Percentiles rank a stretch among this genome's conserved stretches.
Evolutionary conservation across 805 yeast genomes (phyloP).

Genomic region (Sugiyamaella qingdaonensis): DNA sequence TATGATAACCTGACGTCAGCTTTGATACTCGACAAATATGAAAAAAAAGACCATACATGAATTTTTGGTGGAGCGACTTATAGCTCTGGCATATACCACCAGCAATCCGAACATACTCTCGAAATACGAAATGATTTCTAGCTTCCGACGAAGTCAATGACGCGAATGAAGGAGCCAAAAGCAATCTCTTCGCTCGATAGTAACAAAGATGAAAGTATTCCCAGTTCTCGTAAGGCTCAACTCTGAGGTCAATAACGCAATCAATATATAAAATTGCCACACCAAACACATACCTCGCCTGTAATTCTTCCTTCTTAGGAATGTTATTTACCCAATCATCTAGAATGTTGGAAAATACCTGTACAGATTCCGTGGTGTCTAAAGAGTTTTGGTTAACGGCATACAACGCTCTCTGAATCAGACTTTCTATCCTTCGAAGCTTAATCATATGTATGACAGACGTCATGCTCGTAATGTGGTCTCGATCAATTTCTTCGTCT

Average conservation of each 20-base stretch:
- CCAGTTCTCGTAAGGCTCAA: conserved; percentile 6
- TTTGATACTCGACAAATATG: neutral
- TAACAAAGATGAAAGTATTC: conserved; percentile 11
- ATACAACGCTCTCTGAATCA: conserved; percentile 11
- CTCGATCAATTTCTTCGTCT: neutral
- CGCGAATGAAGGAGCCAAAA: conserved; percentile 12
- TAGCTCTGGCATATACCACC: conserved; percentile 14
- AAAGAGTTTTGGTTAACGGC: neutral
- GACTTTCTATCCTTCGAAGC: conserved; percentile 15
- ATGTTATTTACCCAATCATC: conserved; percentile 10
- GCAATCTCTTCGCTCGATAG: conserved; percentile 14
- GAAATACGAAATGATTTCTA: conserved; percentile 3
- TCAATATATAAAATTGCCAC: neutral
- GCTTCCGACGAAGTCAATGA: conserved; percentile 3
- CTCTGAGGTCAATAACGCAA: neutral
- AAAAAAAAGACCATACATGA: neutral
- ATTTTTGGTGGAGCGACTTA: conserved; percentile 6
- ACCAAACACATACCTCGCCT: neutral
- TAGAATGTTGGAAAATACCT: conserved; percentile 4
- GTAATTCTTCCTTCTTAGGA: conserved; percentile 5
- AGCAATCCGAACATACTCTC: conserved; percentile 7
- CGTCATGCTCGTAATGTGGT: conserved; percentile 5
- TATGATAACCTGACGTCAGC: neutral
- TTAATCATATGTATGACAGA: conserved; percentile 12
- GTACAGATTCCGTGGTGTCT: neutral